Conservation (phyloP, 2,329 filamentous ascomycete species). For the Seiridium cupressi region DNA sequence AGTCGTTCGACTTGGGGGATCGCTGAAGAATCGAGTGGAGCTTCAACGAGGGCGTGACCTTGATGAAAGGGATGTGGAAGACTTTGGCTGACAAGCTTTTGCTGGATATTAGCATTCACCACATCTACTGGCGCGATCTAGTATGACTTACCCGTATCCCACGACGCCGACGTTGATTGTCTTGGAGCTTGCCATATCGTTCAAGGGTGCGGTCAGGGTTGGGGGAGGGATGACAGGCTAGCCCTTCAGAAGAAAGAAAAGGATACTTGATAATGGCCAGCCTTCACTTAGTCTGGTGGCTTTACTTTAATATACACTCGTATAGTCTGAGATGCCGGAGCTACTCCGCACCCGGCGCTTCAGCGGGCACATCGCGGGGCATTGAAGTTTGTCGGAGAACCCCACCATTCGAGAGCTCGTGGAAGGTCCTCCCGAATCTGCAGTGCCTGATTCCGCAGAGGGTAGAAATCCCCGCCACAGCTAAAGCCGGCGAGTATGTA, state of each 20-base stretch:
- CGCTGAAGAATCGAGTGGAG: slow-evolving; percentile 78
- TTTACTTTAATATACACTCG: background rate
- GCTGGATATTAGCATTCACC: slow-evolving; percentile 12
- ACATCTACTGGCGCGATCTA: background rate
- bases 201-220: no score
- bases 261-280: background rate
- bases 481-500: background rate
- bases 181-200: slow-evolving; percentile 22
- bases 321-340: background rate
- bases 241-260: no score
- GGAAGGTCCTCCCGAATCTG: slow-evolving; percentile 6
- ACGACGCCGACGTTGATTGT: slow-evolving; percentile 50
- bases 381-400: background rate
- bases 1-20: slow-evolving; percentile 60
- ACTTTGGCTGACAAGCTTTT: slow-evolving; percentile 65
- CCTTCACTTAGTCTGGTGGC: background rate
- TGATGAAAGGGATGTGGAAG: slow-evolving; percentile 82
- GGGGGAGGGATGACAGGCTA: no score
- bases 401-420: background rate
- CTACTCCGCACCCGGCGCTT: background rate
- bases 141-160: slow-evolving; percentile 46
- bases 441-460: background rate
- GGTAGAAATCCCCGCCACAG: no score
- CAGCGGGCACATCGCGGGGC: background rate
- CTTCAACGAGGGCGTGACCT: slow-evolving; percentile 59